Evolutionary conservation across 202 grass and related monocot genomes (phyloP), one percentile per base, ranked within the genome.

Genomic region (Setaria italica): DNA sequence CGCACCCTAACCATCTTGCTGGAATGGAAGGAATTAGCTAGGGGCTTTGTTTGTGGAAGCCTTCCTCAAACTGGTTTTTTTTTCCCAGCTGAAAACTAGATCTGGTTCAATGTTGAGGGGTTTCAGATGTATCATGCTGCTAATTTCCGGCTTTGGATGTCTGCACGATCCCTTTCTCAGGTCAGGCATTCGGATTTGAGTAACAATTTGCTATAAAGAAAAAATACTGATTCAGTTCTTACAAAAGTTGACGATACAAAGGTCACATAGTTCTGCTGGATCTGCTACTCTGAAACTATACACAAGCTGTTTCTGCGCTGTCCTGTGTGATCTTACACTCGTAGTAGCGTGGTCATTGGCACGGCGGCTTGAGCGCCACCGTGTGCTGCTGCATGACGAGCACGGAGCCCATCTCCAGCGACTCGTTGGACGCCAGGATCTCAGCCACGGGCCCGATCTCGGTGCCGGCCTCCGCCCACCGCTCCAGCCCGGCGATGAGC

Each of bases 341-440:
- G 39, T 41, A 41, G 39, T 29, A 3, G 10, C 3, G 42, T 33
- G 51, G 73, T 88, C 55, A 85, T 72, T 9, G 88, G 25, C 50
- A 3, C 19, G 64, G 21, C 33, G 66, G 20, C 50, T 20, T 9
- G 37, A 7, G 5, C 79, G 54, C 20, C 50, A 83, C 88, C 32
- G 80, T 93, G 83, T 93, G 94, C 17, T 96, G 94, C 74, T 96
- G 91, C 76, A 96, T 85, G 78, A 96, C 66, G 67, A 93, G 86
- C 67, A 96, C 91, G 3, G 94, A 96, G 3, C 94, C 91, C 87
- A 92, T 93, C 86, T 93, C 91, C 82, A 91, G 75, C 62, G 92
- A 94, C 39, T 87, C 85, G 11, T 84, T 85, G 9, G 94, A 91
- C 51, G 91, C 94, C 63, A 95, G 63, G 78, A 93, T 88, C 78